These are phyloP conservation scores for Metschnikowia drakensbergensis DNA, from an alignment of 805 yeast species.

Conservation along the genomic window DNA sequence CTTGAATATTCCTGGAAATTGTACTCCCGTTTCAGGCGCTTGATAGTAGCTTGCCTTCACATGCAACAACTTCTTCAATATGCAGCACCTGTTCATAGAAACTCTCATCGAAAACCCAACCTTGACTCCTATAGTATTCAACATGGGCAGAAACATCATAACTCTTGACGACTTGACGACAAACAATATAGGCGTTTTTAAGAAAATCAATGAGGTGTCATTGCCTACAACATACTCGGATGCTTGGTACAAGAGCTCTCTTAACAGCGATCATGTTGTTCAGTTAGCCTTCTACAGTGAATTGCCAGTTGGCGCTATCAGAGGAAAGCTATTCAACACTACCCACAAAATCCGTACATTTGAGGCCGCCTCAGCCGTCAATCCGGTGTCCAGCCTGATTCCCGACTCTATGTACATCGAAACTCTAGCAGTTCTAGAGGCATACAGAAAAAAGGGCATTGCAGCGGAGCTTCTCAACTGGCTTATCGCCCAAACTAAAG, in stretches of 20 bases:
- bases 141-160: slow-evolving; percentile 41
- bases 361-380: slow-evolving; percentile 20
- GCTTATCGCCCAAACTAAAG: slow-evolving; percentile 53
- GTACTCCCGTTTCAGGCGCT: too few species aligned
- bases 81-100: background rate
- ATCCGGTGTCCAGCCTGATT: slow-evolving; percentile 23
- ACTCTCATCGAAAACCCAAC: slow-evolving; percentile 1
- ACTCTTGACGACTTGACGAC: slow-evolving; percentile 55
- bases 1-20: too few species aligned
- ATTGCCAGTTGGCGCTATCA: slow-evolving; percentile 76
- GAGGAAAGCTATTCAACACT: slow-evolving; percentile 49
- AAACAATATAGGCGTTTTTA: slow-evolving; percentile 57
- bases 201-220: slow-evolving; percentile 49
- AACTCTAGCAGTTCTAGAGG: slow-evolving; percentile 60
- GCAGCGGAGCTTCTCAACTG: slow-evolving; percentile 57
- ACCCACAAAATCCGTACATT: slow-evolving; percentile 33
- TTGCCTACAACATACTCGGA: slow-evolving; percentile 53
- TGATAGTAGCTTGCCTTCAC: background rate
- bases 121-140: background rate
- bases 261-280: slow-evolving; percentile 47
- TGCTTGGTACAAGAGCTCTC: slow-evolving; percentile 48
- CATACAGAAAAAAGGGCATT: slow-evolving; percentile 59
- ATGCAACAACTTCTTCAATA: background rate
- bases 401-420: slow-evolving; percentile 63
- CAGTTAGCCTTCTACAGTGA: slow-evolving; percentile 67